These are phyloP conservation scores for Candida orba DNA, from an alignment of 805 yeast species.

Conservation along the genomic window DNA sequence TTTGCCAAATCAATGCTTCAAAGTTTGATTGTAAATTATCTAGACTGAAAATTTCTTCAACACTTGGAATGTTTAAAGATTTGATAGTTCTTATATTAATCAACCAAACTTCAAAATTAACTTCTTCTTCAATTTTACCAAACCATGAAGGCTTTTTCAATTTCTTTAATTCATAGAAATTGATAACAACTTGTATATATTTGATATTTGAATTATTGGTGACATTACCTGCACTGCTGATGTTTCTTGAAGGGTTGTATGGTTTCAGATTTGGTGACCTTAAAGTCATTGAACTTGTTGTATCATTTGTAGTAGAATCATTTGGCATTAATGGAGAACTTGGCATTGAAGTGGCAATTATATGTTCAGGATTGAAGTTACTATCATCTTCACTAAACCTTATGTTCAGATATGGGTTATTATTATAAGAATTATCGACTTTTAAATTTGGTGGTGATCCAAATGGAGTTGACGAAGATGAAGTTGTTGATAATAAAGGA, in stretches of 20 bases:
- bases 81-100: constrained; percentile 43
- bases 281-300: background rate
- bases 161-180: constrained; percentile 33
- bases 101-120: constrained; percentile 69
- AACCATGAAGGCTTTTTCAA: constrained; percentile 50
- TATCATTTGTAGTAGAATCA: constrained; percentile 1
- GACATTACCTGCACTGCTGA: constrained; percentile 7
- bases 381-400: constrained; percentile 12
- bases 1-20: constrained; percentile 32
- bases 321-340: constrained; percentile 3
- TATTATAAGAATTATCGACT: background rate
- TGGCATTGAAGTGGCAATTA: constrained; percentile 3
- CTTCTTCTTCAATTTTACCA: constrained; percentile 35
- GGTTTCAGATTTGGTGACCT: constrained; percentile 7
- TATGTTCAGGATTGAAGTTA: background rate
- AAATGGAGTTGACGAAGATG: constrained; percentile 13
- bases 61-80: constrained; percentile 1
- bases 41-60: background rate
- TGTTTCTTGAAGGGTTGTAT: constrained; percentile 1
- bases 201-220: constrained; percentile 11
- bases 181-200: constrained; percentile 30
- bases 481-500: constrained; percentile 12
- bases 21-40: constrained; percentile 28
- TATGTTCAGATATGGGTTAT: constrained; percentile 15
- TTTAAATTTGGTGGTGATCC: constrained; percentile 18